Base-by-base conservation (phyloP, 768 basidiomycete genomes). In the Panaeolus cyanescens region DNA sequence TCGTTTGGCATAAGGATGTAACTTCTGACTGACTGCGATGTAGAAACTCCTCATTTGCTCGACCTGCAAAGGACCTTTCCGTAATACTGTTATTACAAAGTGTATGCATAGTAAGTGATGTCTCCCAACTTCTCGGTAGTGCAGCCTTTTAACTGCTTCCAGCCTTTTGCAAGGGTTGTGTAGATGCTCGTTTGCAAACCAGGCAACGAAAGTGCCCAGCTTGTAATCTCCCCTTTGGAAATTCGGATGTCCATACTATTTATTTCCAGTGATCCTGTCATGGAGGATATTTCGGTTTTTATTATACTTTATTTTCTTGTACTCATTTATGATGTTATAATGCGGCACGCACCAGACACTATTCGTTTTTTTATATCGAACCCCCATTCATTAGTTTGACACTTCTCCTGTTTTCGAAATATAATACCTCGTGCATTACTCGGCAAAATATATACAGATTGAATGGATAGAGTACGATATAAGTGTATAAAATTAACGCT, bases 161-260 rank as follows among this genome's bases (percentile, higher is more conserved):
- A 95, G 94, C 93, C 0, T 96, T 96, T 75, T 93, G 92, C 75
- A 90, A 87, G 74, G 72, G 80, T 58, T 97, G 91, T 70, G 83
- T 98, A 32, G 95, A 97, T 64, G 80, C 88, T n/a, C 89, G 96
- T 39, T 83, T 98, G 66, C 76, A 89, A 28, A 95, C 92, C 15
- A 87, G 96, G 61, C 95, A 97, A 71, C 89, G 96, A 28, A 96
- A 96, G 73, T 99, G 96, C 75, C 95, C 95, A 22, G 88, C 90
- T 5, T 99, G 96, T 71, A 89, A 90, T 63, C 69, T 90, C 32
- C 74, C 83, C 1, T 99, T 99, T 76, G 88, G 90, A 4, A 85
- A 88, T 66, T 89, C 88, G 54, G 95, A 99, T 64, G 92, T 95
- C 20, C 76, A 80, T 59, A 70, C 72, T 40, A 69, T 84, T 53